phyloP scores from a whole-genome alignment of 1,139 yeast species.

The Trichomonascaceae sp. region DNA sequence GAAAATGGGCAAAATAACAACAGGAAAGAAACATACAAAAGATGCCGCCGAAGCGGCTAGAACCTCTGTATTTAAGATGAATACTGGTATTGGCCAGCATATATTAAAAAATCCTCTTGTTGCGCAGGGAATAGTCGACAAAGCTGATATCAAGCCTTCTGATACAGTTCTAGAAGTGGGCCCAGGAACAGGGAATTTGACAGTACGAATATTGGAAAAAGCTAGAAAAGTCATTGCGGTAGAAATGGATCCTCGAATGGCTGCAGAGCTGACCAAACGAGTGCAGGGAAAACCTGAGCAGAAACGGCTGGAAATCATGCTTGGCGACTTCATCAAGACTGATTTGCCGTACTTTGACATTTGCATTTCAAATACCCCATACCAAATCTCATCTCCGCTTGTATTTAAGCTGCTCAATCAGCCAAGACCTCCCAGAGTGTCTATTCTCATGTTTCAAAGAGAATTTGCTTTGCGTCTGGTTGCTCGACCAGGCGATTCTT shows the following conservation, averaged over 20 bases:
- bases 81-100: conserved; percentile 96
- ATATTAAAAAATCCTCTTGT: conserved; percentile 91
- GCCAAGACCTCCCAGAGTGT: conserved; percentile 91
- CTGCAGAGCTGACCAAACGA: conserved; percentile 94
- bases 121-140: conserved; percentile 97
- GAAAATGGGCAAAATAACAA: conserved; percentile 22
- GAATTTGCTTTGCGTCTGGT: conserved; percentile 90
- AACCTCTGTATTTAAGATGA: conserved; percentile 82
- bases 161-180: conserved; percentile 95
- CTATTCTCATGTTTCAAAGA: conserved; percentile 95
- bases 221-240: conserved; percentile 90
- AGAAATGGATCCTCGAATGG: conserved; percentile 99
- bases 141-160: conserved; percentile 86
- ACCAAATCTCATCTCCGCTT: conserved; percentile 93
- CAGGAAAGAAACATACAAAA: conserved; percentile 14
- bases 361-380: conserved; percentile 95
- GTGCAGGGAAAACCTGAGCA: conserved; percentile 95
- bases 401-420: conserved; percentile 87
- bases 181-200: conserved; percentile 98
- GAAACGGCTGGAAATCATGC: conserved; percentile 79
- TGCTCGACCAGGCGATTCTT: conserved; percentile 91
- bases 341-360: conserved; percentile 93
- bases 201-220: conserved; percentile 85
- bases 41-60: conserved; percentile 20
- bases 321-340: conserved; percentile 95